phyloP scores from a whole-genome alignment of 495 filamentous ascomycete genomes.

The Neurospora africana region DNA sequence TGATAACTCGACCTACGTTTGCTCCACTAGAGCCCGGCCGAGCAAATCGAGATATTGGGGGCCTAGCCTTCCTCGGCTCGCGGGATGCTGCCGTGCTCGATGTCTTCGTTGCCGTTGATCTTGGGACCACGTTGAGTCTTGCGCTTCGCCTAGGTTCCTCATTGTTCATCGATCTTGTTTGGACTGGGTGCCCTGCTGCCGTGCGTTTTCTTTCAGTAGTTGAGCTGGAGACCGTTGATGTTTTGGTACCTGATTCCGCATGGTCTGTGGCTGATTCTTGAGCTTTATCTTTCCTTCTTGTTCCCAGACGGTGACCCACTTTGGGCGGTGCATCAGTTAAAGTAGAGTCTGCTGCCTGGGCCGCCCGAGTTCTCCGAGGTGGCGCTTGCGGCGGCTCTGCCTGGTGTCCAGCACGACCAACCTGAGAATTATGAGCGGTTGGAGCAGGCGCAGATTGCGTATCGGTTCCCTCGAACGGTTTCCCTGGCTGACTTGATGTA shows the following conservation, averaged over 20 bases:
- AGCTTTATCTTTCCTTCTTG: conserved; percentile 35
- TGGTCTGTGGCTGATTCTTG: conserved; percentile 21
- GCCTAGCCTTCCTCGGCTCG: conserved; percentile 69
- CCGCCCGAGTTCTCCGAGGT: conserved; percentile 46
- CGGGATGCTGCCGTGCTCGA: conserved; percentile 49
- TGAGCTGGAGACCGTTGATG: conserved; percentile 19
- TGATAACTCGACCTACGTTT: conserved; percentile 72
- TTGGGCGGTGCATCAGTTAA: conserved; percentile 54
- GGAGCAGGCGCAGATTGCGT: conserved; percentile 25
- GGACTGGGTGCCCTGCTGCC: conserved; percentile 68
- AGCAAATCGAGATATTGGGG: conserved; percentile 44
- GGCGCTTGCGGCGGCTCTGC: conserved; percentile 61
- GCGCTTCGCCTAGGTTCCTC: conserved; percentile 70
- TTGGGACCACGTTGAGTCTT: conserved; percentile 55
- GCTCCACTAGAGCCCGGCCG: conserved; percentile 45
- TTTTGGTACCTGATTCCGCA: conserved; percentile 10
- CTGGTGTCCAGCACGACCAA: conserved; percentile 18
- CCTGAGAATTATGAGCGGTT: conserved; percentile 21
- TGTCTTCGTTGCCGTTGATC: conserved; percentile 39
- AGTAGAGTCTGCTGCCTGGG: conserved; percentile 43
- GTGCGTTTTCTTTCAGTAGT: conserved; percentile 66
- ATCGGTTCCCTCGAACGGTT: conserved; percentile 25
- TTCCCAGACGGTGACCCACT: conserved; percentile 43
- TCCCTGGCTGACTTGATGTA: conserved; percentile 8
- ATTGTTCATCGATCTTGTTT: conserved; percentile 41